phyloP scores from a whole-genome alignment of 1,284 basidiomycete species.

The Cutaneotrichosporon dermatis region DNA sequence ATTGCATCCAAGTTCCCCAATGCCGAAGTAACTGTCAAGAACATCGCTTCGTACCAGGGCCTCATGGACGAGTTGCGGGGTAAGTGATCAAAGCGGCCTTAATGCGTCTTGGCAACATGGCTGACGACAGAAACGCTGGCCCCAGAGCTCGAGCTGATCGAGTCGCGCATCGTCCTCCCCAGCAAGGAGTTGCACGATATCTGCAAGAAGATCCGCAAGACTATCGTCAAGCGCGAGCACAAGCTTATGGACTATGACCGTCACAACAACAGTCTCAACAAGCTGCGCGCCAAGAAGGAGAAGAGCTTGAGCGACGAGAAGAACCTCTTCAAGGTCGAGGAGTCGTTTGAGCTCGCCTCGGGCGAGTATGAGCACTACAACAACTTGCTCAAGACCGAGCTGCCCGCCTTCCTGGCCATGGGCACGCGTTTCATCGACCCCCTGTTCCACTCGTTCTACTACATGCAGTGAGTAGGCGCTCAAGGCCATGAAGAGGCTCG shows the following conservation, averaged over 20 bases:
- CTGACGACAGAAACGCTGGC: constrained; percentile 56
- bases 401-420: constrained; percentile 85
- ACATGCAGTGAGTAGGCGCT: constrained; percentile 77
- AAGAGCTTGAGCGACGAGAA: constrained; percentile 90
- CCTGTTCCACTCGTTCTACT: constrained; percentile 96
- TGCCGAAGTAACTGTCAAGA: constrained; percentile 70
- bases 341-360: constrained; percentile 92
- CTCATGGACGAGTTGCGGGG: constrained; percentile 78
- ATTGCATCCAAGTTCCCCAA: constrained; percentile 73
- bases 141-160: constrained; percentile 94
- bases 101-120: neutral
- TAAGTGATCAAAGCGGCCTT: constrained; percentile 13
- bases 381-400: constrained; percentile 81
- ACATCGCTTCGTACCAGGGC: constrained; percentile 65
- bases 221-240: constrained; percentile 92
- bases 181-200: constrained; percentile 82
- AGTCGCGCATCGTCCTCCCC: constrained; percentile 77
- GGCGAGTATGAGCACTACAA: constrained; percentile 98
- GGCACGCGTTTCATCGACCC: constrained; percentile 89
- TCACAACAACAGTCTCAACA: constrained; percentile 90
- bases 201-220: constrained; percentile 87
- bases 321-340: constrained; percentile 93
- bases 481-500: constrained; percentile 22
- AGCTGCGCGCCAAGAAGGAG: constrained; percentile 95
- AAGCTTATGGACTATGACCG: constrained; percentile 97